Evolutionary conservation across 441 rosid species (phyloP), one percentile per base, ranked within the genome.

Genomic region (Pelargonium australe): DNA sequence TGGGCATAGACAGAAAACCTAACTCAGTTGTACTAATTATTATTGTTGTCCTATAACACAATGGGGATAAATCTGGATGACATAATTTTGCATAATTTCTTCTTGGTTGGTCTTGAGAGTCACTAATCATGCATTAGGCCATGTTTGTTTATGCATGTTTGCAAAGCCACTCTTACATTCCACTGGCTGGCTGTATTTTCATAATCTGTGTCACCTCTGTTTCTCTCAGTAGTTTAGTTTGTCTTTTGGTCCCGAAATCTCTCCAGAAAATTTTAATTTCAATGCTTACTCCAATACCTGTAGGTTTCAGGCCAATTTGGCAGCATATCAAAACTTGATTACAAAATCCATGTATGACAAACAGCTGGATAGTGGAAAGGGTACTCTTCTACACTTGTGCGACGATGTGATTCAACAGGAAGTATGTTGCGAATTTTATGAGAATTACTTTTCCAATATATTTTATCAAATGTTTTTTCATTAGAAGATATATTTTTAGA

Each of bases 351-450:
- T 82, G 75, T 86, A 86, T 68, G 92, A 91, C 67, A 91, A 87
- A 79, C 97, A 87, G 63, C 73, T 91, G 41, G 96, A 91, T 66
- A 88, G 92, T 73, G 97, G 94, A 72, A 85, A 78, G 75, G 96
- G 92, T 20, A 89, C 92, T 68, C 91, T 89, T 72, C 89, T 91
- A 68, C 96, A 89, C 84, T 75, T 88, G 66, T 91, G 96, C 51
- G 97, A 91, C 63, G 89, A 89, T 64, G 89, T 86, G 72, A 89
- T 91, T 64, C 94, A 89, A 77, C 90, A 91, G 79, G 90, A 89
- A 83, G 95, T 89, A 77, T 7, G 73, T 66, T 20, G 5, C 63
- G 20, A 11, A 1, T 1, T 43, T 43, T 7, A 10, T 43, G 12
- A 1, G 12, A 40, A 7, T 43, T 43, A 43, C 9, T 1, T 43